Base-by-base conservation (phyloP, 257 asterid species). In the Echites panduratus region DNA sequence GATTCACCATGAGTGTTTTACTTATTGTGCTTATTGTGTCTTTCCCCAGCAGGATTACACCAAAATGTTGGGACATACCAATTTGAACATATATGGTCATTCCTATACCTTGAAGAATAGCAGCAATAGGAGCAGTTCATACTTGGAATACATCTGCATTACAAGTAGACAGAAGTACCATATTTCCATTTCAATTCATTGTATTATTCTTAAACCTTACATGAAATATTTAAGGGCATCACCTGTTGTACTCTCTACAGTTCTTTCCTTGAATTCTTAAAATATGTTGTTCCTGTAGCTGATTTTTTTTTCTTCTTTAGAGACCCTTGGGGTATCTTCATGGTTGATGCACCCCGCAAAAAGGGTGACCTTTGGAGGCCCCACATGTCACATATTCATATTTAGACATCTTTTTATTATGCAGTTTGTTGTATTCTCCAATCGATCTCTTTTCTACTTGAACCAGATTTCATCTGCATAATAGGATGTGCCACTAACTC, bases 1-100 rank as follows among this genome's bases (percentile, higher is more conserved):
- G 16, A 54, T 5, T 26, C 7, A 45, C 41, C 2, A n/a, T 27
- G 14, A 32, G 38, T 32, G 38, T 32, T 32, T 32, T 32, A 32
- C 38, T 10, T 6, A 7, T 3, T 10, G 8, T 17, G 62, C 43
- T 74, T 41, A 75, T 40, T 38, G 20, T 68, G 10, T 68, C 40
- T 45, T 75, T 56, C 58, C 40, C 40, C 27, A n/a, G 70, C 79
- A 75, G 74, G 59, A 57, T 35, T 27, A 32, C 52, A 17, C 26
- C 9, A 45, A 24, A 67, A n/a, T 38, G 69, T 56, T 75, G 74
- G 74, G 61, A 68, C 47, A 57, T 49, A 43, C 50, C 35, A 16
- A 11, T 27, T 47, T 20, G 41, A 50, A 73, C 11, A 22, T 58
- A 8, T 53, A 75, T 44, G 41, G 45, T 43, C 66, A 27, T 29